Base-by-base conservation (phyloP, 352 stramenopile species). In the Pythium rishiriense region DNA sequence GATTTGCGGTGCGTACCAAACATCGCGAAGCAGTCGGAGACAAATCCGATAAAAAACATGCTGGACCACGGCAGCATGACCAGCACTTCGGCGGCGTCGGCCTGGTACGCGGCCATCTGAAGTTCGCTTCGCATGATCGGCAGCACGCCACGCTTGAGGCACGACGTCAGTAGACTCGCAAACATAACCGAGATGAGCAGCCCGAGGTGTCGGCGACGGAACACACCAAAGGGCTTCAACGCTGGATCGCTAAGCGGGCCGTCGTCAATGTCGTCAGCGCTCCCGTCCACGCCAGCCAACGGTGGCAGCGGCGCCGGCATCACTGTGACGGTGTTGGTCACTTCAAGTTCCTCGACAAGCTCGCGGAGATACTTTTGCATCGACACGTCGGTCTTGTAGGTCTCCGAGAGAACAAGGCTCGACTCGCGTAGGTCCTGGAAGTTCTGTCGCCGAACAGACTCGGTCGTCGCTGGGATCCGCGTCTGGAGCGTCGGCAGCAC, bases 11-110 rank as follows among this genome's bases (percentile, higher is more conserved):
- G 60, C 25, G 64, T 69, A n/a, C 73, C 75, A 15, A 85, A 52
- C 35, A 90, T 50, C 0, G 79, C 67, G 12, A 84, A 43, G 9
- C 69, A 58, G 59, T 90, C 81, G 1, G 81, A 87, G 41, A 85
- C 52, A 46, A 88, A 87, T 21, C 79, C 91, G 43, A 94, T 76
- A 24, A 96, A 48, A 37, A 97, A 87, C 61, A 91, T 94, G 37
- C 91, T 71, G n/a, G 84, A 59, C 76, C 82, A 92, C 9, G 81
- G 80, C 26, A 90, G 33, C 41, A 81, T 75, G 7, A 92, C 64
- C 61, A 82, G 79, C 3, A 77, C 54, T 42, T 88, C 75, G 9
- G 80, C 80, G 15, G 83, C 69, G 50, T 87, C 75, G 11, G 75
- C 80, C 49, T 87, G 69, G 54, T 86, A 88, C 47, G 76, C 70